Percentiles rank a stretch among this genome's conserved stretches.
These are phyloP conservation scores for Pleurotus citrinopileatus DNA, from an alignment of 768 basidiomycete species.

Conservation along the genomic window DNA sequence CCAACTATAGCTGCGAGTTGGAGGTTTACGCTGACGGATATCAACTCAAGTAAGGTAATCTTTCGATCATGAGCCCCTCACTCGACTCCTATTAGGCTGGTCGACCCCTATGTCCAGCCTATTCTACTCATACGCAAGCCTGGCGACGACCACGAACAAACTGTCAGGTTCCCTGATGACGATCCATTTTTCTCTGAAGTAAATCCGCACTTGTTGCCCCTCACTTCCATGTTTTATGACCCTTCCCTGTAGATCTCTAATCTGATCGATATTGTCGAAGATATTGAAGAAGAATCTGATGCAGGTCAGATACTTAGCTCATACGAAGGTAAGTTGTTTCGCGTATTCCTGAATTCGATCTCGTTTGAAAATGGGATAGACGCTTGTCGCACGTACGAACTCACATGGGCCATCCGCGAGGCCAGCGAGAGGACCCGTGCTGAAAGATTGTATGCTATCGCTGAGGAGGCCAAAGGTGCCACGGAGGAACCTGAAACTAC, in stretches of 20 bases:
- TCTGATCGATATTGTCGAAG: slow-evolving; percentile 86
- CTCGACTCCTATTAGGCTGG: slow-evolving; percentile 46
- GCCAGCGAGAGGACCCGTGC: slow-evolving; percentile 68
- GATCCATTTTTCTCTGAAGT: slow-evolving; percentile 91
- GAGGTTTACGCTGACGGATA: slow-evolving; percentile 96
- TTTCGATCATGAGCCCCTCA: slow-evolving; percentile 1
- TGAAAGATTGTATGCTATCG: slow-evolving; percentile 36
- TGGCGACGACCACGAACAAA: slow-evolving; percentile 75
- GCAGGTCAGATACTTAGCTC: slow-evolving; percentile 76
- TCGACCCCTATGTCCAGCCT: slow-evolving; percentile 93
- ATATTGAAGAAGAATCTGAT: slow-evolving; percentile 84
- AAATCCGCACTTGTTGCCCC: background rate
- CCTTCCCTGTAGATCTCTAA: slow-evolving; percentile 73
- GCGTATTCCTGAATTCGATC: background rate
- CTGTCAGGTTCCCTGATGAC: slow-evolving; percentile 70
- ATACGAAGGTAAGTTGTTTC: slow-evolving; percentile 64
- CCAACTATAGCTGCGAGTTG: slow-evolving; percentile 91
- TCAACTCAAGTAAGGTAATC: slow-evolving; percentile 60
- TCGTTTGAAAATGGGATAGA: slow-evolving; percentile 37
- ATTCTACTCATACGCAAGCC: slow-evolving; percentile 83
- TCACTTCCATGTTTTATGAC: background rate
- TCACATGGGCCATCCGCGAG: slow-evolving; percentile 91
- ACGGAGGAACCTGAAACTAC: background rate
- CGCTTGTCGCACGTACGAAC: slow-evolving; percentile 84
- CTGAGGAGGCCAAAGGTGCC: background rate